A percentile compares a stretch with the other conserved stretches of the same genome.
Evolutionary conservation across 805 yeast genomes (phyloP).

Genomic region (Candida anglica): DNA sequence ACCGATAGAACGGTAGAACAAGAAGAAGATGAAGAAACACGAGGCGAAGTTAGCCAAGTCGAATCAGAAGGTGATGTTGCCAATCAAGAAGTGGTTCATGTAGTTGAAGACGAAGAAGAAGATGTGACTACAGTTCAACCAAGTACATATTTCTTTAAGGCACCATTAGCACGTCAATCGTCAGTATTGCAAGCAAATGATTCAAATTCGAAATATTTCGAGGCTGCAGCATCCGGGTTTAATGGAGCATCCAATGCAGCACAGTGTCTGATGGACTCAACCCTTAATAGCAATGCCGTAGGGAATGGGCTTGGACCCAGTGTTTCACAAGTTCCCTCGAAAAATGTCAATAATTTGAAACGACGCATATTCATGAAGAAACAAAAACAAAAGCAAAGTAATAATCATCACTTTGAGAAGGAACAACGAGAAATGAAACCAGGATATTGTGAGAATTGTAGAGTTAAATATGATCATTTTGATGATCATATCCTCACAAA

Average conservation of each 20-base stretch:
- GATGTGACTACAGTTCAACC: conserved; percentile 7
- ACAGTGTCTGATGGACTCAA: conserved; percentile 38
- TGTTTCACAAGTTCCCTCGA: conserved; percentile 52
- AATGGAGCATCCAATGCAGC: conserved; percentile 43
- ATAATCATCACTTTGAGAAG: conserved; percentile 9
- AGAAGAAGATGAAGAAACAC: conserved; percentile 10
- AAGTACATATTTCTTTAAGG: conserved; percentile 17
- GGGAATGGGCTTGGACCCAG: conserved; percentile 63
- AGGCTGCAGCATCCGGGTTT: conserved; percentile 42
- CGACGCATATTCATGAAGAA: conserved; percentile 42
- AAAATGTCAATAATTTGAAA: conserved; percentile 45
- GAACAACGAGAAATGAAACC: conserved; percentile 38
- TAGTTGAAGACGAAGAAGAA: conserved; percentile 7
- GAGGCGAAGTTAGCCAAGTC: neutral
- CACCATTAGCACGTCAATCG: conserved; percentile 29
- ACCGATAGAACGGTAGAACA: conserved; percentile 15
- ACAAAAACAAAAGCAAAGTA: conserved; percentile 21
- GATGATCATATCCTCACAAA: conserved; percentile 68
- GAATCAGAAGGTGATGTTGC: neutral
- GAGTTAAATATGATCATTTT: conserved; percentile 75
- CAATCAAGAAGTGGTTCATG: conserved; percentile 9
- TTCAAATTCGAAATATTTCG: conserved; percentile 36
- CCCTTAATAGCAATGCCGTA: conserved; percentile 29
- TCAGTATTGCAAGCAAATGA: conserved; percentile 34
- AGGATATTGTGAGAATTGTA: conserved; percentile 94